Base-by-base conservation (phyloP, 2,329 filamentous ascomycete species). In the Tricladium varicosporioides region DNA sequence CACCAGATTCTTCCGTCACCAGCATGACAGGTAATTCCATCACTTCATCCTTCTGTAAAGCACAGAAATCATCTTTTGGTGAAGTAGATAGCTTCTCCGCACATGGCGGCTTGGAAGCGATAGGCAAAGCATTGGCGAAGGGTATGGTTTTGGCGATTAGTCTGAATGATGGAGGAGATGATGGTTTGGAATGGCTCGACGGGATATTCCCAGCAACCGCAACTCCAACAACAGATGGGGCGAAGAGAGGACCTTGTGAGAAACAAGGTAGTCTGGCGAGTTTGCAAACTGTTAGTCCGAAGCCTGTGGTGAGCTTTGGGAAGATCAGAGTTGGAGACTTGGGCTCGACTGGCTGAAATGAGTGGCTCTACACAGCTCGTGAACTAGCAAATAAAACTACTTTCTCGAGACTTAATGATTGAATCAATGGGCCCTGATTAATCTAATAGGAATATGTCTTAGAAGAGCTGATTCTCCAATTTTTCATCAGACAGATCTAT, bases 11-110 rank as follows among this genome's bases (percentile, higher is more conserved):
- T 5, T 70, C 73, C 48, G 69, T 80, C 57, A 60, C 69, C 2
- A 79, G 76, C 18, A 73, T 82, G 22, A 65, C 44, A 13, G 77
- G 75, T 65, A 79, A 80, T 70, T 73, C 73, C 16, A 76, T 87
- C 74, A 84, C 78, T 56, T 73, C 77, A 47, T 71, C 72, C 1
- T 84, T 78, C 74, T 87, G 85, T 73, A 71, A 72, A 3, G 72
- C 72, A 2, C 77, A 82, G 67, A 82, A 83, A 74, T 68, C 66
- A 22, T 73, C 72, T 22, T 85, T 85, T 61, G 75, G 72, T 33
- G 82, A 84, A 67, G 22, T 72, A 74, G 50, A 70, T 77, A 56
- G 69, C 73, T 56, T 87, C 84, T 73, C 32, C 43, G 10, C n/a
- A n/a, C 5, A 40, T 42, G 5, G 36, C 5, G 33, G 49, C 14